Evolutionary conservation across 164 flowering plant species (phyloP).

Genomic region (grape (Vitis vinifera)): ASM3070453v1 NC_081814.1:2790501-2791000

Average conservation of each 20-base stretch:
- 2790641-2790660: conserved; percentile 44
- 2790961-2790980: too few relatives aligned
- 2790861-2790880: background rate
- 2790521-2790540: conserved; percentile 47
- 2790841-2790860: background rate
- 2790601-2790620: conserved; percentile 30
- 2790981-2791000: too few relatives aligned
- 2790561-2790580: background rate
- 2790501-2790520: conserved; percentile 30
- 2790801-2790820: background rate
- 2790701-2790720: conserved; percentile 26
- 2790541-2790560: conserved; percentile 1
- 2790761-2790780: conserved; percentile 27
- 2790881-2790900: background rate
- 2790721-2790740: conserved; percentile 31
- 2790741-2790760: conserved; percentile 20
- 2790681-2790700: conserved; percentile 6
- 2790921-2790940: too few relatives aligned
- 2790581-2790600: conserved; percentile 7
- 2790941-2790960: too few relatives aligned
- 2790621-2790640: conserved; percentile 51
- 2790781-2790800: conserved; percentile 30
- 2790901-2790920: too few relatives aligned
- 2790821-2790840: background rate
- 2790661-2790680: conserved; percentile 20